phyloP scores from a whole-genome alignment of 1,284 basidiomycete species.

The Sanghuangporus sanghuang region DNA sequence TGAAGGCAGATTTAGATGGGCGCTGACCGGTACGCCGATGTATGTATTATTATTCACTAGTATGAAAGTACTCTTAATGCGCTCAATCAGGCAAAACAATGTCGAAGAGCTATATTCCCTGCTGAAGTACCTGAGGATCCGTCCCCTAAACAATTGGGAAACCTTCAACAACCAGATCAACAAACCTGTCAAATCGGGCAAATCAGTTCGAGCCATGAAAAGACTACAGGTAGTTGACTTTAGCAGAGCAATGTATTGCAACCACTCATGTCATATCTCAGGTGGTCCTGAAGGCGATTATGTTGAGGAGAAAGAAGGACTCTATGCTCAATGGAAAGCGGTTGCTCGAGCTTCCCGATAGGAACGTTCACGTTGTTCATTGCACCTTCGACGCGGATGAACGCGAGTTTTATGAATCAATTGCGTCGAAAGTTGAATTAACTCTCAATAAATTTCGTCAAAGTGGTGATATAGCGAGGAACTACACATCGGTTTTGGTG shows the following conservation, averaged over 20 bases:
- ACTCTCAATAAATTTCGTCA: constrained; percentile 70
- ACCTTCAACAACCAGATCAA: constrained; percentile 78
- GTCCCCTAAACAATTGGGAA: constrained; percentile 77
- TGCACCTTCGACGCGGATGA: constrained; percentile 75
- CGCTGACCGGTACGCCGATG: constrained; percentile 87
- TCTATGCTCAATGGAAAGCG: constrained; percentile 80
- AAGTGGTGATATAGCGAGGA: constrained; percentile 48
- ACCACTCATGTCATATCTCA: constrained; percentile 26
- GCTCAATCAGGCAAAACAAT: constrained; percentile 63
- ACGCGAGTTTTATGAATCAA: constrained; percentile 73
- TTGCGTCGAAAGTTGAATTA: constrained; percentile 71
- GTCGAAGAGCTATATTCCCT: constrained; percentile 89
- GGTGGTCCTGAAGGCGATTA: constrained; percentile 81
- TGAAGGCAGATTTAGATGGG: constrained; percentile 80
- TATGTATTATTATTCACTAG: constrained; percentile 33
- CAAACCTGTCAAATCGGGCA: constrained; percentile 72
- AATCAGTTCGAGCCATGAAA: constrained; percentile 74
- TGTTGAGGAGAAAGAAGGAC: constrained; percentile 89
- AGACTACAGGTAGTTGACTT: constrained; percentile 58
- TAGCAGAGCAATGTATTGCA: not conserved
- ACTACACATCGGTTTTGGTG: constrained; percentile 83
- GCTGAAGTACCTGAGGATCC: constrained; percentile 83
- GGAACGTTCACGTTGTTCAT: constrained; percentile 67
- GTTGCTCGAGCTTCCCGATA: constrained; percentile 79
- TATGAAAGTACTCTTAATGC: not conserved